These are phyloP conservation scores for Colletotrichum nymphaeae DNA, from an alignment of 2,329 filamentous ascomycete genomes.

Conservation along the genomic window DNA sequence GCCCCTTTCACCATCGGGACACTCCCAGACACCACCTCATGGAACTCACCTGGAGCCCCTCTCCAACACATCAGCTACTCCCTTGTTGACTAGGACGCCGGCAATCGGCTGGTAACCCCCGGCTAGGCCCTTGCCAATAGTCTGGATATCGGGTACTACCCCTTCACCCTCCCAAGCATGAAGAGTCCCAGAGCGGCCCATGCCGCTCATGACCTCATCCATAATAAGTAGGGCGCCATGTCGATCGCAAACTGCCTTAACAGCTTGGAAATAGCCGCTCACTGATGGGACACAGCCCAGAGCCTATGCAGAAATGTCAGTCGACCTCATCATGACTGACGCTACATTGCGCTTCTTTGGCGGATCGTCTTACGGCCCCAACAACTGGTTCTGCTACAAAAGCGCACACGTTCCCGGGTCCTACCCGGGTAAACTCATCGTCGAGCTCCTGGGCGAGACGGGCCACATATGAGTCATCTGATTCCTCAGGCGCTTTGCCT, in stretches of 20 bases:
- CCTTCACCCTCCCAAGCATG: slow-evolving; percentile 41
- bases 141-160: slow-evolving; percentile 64
- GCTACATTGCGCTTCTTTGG: neutral
- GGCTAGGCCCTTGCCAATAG: slow-evolving; percentile 69
- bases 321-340: neutral
- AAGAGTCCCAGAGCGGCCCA: slow-evolving; percentile 24
- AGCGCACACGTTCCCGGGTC: slow-evolving; percentile 74
- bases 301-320: slow-evolving; percentile 51
- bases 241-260: slow-evolving; percentile 71
- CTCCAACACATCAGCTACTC: slow-evolving; percentile 61
- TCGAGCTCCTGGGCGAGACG: slow-evolving; percentile 75
- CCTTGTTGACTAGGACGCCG: slow-evolving; percentile 60
- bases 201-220: slow-evolving; percentile 56
- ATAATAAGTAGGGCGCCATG: slow-evolving; percentile 75
- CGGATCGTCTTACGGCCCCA: slow-evolving; percentile 67
- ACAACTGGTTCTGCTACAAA: slow-evolving; percentile 81
- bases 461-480: slow-evolving; percentile 68
- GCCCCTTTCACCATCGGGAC: slow-evolving; percentile 18
- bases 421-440: slow-evolving; percentile 71
- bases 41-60: slow-evolving; percentile 51
- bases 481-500: slow-evolving; percentile 61
- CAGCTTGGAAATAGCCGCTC: slow-evolving; percentile 72
- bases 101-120: slow-evolving; percentile 67
- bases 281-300: slow-evolving; percentile 72
- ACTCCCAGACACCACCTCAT: neutral